Evolutionary conservation across 805 yeast species (phyloP), one percentile per base, ranked within the genome.

Genomic region (Zygotorulaspora danielsina): DNA sequence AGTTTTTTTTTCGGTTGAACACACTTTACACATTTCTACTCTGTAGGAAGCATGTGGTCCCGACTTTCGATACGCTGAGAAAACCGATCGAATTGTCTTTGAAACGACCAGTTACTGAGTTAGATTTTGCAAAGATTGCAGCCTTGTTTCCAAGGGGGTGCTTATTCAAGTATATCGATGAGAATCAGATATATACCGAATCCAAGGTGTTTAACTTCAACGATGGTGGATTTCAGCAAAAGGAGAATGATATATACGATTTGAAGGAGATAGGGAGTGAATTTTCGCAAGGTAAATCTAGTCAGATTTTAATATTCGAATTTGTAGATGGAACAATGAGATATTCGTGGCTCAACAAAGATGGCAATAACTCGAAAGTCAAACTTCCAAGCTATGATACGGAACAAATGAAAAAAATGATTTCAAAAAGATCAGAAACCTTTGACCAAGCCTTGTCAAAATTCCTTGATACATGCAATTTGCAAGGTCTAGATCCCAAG

Each of bases 91-190:
- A 75, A 40, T 68, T 66, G 32, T 69, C 72, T 2, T 57, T 79
- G 3, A 63, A 64, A n/a, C 53, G 78, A 17, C 61, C 61, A 6
- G 51, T 77, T 11, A 64, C 69, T 1, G 54, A 63, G 8, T 61
- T 68, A 7, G 95, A 86, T 57, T 70, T 83, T 24, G 84, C 94
- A 1, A 69, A 71, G 41, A 70, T 89, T 21, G 74, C 70, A 32
- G 71, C 66, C 6, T 53, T 88, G 6, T 57, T 84, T 1, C 95
- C 95, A 0, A 66, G 73, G 19, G 90, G 84, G 34, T 75, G 84
- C 9, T 65, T 78, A 2, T 79, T 80, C 52, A 84, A 78, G 36
- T 89, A 84, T 57, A 79, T 83, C 31, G 96, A 89, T 57, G 87
- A 82, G 55, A 81, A 81, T 52, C 89, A 80, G 49, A 54, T 79